Conservation (phyloP, 2,329 filamentous ascomycete genomes). For the Talaromyces marneffei region DNA sequence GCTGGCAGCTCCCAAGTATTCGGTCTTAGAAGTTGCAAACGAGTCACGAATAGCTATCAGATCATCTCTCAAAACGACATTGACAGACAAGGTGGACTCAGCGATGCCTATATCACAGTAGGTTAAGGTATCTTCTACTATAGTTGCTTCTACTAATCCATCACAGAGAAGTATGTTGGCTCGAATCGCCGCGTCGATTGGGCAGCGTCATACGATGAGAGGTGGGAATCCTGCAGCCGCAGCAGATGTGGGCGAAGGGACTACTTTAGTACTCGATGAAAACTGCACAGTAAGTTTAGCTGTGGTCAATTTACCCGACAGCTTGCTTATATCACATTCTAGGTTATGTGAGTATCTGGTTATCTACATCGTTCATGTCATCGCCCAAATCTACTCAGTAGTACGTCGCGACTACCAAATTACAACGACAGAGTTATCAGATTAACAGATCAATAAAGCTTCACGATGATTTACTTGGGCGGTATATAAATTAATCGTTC, state of each 20-base stretch:
- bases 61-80: conserved; percentile 60
- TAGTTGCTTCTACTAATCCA: conserved; percentile 14
- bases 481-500: not conserved
- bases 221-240: conserved; percentile 18
- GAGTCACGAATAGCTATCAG: conserved; percentile 55
- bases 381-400: not conserved
- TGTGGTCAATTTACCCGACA: not conserved
- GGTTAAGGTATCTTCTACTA: conserved; percentile 20
- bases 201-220: conserved; percentile 31
- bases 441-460: not conserved
- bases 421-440: not conserved
- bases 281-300: conserved; percentile 38
- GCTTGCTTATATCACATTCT: not conserved
- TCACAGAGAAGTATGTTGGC: conserved; percentile 44
- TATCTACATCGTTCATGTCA: conserved; percentile 5
- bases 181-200: conserved; percentile 38
- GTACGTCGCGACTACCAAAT: not conserved
- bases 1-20: conserved; percentile 21
- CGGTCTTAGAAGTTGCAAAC: conserved; percentile 52
- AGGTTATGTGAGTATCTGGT: conserved; percentile 29
- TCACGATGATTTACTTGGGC: not conserved
- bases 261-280: conserved; percentile 38
- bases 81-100: conserved; percentile 52
- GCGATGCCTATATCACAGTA: conserved; percentile 54
- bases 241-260: conserved; percentile 26